Evolutionary conservation across 148 eudicot species (phyloP).

Genomic region (Pouteria glomerata): DNA sequence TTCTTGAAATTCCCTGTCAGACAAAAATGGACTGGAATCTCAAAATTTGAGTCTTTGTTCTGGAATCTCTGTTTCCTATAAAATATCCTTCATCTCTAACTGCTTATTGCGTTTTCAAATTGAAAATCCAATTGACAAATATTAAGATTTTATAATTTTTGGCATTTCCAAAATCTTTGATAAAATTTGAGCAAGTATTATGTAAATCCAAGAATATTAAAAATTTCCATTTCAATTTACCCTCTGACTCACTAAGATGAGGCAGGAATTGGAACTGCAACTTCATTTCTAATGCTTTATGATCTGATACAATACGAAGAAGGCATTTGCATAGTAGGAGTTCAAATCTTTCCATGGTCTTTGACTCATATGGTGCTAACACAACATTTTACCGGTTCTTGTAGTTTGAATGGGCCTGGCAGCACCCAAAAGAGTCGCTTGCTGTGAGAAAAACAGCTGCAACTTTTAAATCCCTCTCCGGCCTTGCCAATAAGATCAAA

Average conservation of each 20-base stretch:
- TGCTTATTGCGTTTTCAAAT: neutral
- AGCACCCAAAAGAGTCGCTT: conserved; percentile 79
- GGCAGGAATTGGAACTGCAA: neutral
- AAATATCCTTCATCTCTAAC: neutral
- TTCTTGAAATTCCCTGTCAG: no score
- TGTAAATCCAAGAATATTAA: no score
- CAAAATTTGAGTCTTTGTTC: neutral
- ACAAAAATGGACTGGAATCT: no score
- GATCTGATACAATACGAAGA: neutral
- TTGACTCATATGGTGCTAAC: neutral
- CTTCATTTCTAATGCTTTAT: neutral
- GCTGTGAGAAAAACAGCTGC: conserved; percentile 71
- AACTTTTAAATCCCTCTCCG: conserved; percentile 63
- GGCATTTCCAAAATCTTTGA: neutral
- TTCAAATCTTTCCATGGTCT: no score
- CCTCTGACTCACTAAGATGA: neutral
- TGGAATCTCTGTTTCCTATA: neutral
- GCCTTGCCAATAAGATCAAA: conserved; percentile 77
- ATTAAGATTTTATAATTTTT: no score
- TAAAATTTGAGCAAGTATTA: neutral
- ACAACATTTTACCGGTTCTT: conserved; percentile 3
- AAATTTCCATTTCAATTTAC: neutral
- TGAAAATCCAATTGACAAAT: no score
- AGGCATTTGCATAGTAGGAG: neutral
- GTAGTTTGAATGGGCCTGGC: conserved; percentile 99